Conservation (phyloP, 345 rosid genomes). For the Lumnitzera littorea region DNA sequence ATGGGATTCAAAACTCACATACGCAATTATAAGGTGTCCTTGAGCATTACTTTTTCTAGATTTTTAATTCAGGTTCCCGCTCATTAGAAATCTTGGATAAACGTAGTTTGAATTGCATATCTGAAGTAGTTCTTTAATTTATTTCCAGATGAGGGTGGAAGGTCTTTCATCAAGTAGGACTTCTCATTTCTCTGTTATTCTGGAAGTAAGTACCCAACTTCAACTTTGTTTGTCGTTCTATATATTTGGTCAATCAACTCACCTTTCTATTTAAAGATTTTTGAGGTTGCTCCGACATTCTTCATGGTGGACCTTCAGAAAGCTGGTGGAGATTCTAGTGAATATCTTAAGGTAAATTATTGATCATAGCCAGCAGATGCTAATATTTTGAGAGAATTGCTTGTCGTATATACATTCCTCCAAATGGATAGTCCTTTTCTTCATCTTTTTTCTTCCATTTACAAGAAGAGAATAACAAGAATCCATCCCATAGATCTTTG, state of each 20-base stretch:
- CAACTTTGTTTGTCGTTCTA: neutral
- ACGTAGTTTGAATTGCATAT: too few relatives aligned
- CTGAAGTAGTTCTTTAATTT: neutral
- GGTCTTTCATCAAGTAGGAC: slow-evolving; percentile 66
- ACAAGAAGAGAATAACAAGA: too few relatives aligned
- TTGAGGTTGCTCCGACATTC: slow-evolving; percentile 85
- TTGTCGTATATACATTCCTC: too few relatives aligned
- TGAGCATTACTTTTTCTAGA: too few relatives aligned
- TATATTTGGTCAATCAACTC: neutral
- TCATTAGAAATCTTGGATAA: too few relatives aligned
- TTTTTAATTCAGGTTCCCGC: too few relatives aligned
- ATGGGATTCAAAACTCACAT: slow-evolving; percentile 98
- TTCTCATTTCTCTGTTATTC: slow-evolving; percentile 64
- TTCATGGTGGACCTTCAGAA: slow-evolving; percentile 84
- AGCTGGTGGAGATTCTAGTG: slow-evolving; percentile 54
- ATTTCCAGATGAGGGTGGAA: slow-evolving; percentile 91
- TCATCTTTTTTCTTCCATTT: too few relatives aligned
- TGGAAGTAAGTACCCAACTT: slow-evolving; percentile 48
- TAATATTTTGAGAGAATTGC: too few relatives aligned
- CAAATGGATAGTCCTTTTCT: too few relatives aligned
- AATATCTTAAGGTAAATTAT: slow-evolving; percentile 60
- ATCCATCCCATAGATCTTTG: too few relatives aligned
- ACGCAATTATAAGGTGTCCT: slow-evolving; percentile 75
- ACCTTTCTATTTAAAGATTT: slow-evolving; percentile 35
- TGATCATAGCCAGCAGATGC: neutral